These are phyloP conservation scores for Sporothrix pallida DNA, from an alignment of 2,329 filamentous ascomycete genomes.

Conservation along the genomic window DNA sequence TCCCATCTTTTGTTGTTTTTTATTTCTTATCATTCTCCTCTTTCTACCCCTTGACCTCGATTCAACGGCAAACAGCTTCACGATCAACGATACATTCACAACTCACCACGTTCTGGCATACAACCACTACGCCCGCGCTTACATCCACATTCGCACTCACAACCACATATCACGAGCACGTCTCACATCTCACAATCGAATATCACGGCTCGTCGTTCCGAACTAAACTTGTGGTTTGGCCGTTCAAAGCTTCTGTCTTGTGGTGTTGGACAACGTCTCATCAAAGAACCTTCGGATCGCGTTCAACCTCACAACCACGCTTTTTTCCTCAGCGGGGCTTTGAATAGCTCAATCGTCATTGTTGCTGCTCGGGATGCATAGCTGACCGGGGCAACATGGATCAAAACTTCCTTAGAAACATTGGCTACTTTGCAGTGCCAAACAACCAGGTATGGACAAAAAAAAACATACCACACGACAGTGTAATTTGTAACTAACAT, in stretches of 20 bases:
- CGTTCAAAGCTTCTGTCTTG: background rate
- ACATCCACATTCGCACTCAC: background rate
- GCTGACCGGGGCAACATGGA: conserved; percentile 44
- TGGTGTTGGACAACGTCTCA: conserved; percentile 1
- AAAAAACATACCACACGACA: background rate
- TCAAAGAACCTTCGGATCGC: background rate
- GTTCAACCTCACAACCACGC: too few relatives aligned
- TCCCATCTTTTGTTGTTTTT: background rate
- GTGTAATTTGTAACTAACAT: conserved; percentile 38
- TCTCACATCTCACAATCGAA: background rate
- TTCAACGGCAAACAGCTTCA: background rate
- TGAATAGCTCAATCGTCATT: conserved; percentile 3
- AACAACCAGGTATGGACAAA: conserved; percentile 46
- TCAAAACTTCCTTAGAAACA: conserved; percentile 47
- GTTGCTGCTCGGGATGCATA: conserved; percentile 42
- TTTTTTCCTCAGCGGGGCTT: background rate
- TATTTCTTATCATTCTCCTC: background rate
- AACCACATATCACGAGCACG: background rate
- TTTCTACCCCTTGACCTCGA: background rate
- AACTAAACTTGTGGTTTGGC: background rate
- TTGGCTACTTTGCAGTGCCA: conserved; percentile 50
- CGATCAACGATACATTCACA: background rate
- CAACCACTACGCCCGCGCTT: background rate
- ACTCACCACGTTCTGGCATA: background rate
- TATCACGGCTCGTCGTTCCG: background rate